These are phyloP conservation scores for Conringia planisiliqua DNA, from an alignment of 345 rosid species.

Conservation along the genomic window DNA sequence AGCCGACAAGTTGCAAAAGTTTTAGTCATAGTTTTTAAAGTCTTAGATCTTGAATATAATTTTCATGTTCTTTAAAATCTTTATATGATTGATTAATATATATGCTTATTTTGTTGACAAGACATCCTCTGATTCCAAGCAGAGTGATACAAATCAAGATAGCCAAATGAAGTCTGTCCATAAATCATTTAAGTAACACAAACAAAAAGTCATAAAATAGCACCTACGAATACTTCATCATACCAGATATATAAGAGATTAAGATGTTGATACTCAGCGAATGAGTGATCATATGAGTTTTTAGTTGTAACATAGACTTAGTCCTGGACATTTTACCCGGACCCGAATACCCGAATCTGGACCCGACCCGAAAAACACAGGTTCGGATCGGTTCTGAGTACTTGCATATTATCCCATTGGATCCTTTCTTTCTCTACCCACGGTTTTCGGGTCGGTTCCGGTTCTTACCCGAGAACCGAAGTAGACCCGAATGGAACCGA, in stretches of 20 bases:
- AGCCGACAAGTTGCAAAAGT: slow-evolving; percentile 53
- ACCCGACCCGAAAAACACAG: too few relatives aligned
- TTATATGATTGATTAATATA: background rate
- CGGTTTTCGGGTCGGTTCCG: too few relatives aligned
- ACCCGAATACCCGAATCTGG: too few relatives aligned
- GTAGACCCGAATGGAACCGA: too few relatives aligned
- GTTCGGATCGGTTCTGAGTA: too few relatives aligned
- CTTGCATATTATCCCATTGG: too few relatives aligned
- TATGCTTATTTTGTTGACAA: background rate
- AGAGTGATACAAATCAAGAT: background rate
- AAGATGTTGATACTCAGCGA: background rate
- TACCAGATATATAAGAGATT: background rate
- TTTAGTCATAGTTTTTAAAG: background rate
- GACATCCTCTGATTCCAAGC: background rate
- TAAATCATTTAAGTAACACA: background rate
- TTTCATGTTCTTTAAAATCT: background rate
- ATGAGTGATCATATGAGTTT: background rate
- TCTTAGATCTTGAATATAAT: background rate
- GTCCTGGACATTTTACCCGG: too few relatives aligned
- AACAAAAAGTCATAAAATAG: background rate
- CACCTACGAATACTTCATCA: background rate
- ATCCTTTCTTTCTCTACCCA: too few relatives aligned
- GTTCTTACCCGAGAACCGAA: too few relatives aligned
- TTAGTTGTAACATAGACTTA: background rate
- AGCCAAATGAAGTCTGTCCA: background rate